Evolutionary conservation across 2,329 filamentous ascomycete species (phyloP).

Genomic region (Fusarium palustre): DNA sequence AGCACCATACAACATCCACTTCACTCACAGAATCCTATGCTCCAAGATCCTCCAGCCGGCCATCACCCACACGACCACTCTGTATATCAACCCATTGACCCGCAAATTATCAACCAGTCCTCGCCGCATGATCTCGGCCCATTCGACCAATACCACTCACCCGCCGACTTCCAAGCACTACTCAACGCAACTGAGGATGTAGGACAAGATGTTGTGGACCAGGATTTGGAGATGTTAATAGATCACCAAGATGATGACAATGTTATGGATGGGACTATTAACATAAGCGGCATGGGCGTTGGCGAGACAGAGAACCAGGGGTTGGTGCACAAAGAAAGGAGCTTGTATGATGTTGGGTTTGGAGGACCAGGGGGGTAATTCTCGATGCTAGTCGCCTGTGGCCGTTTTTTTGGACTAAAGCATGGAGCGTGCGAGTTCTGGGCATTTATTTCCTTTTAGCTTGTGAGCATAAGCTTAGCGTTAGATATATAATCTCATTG

Average conservation of each 20-base stretch:
- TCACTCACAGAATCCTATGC: slow-evolving; percentile 47
- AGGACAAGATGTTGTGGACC: slow-evolving; percentile 57
- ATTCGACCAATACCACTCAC: slow-evolving; percentile 57
- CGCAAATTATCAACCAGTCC: slow-evolving; percentile 64
- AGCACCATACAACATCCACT: slow-evolving; percentile 44
- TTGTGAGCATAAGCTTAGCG: slow-evolving; percentile 18
- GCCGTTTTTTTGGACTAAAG: slow-evolving; percentile 1
- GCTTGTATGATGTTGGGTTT: slow-evolving; percentile 49
- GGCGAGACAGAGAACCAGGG: slow-evolving; percentile 27
- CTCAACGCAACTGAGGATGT: slow-evolving; percentile 61
- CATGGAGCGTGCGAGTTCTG: slow-evolving; percentile 38
- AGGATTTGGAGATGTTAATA: slow-evolving; percentile 65
- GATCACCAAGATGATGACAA: slow-evolving; percentile 59
- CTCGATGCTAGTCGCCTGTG: neutral
- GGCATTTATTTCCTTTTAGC: slow-evolving; percentile 12
- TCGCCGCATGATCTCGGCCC: slow-evolving; percentile 49
- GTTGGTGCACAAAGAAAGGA: slow-evolving; percentile 41
- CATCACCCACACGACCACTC: slow-evolving; percentile 42
- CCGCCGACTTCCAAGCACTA: slow-evolving; percentile 66
- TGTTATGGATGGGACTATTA: slow-evolving; percentile 27
- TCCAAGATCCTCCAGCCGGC: slow-evolving; percentile 49
- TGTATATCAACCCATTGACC: slow-evolving; percentile 68
- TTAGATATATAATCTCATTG: neutral
- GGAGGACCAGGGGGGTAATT: slow-evolving; percentile 36
- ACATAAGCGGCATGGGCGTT: slow-evolving; percentile 38